These are phyloP conservation scores for Lathyrus sativus DNA, from an alignment of 306 rosid genomes.

Conservation along the genomic window DNA sequence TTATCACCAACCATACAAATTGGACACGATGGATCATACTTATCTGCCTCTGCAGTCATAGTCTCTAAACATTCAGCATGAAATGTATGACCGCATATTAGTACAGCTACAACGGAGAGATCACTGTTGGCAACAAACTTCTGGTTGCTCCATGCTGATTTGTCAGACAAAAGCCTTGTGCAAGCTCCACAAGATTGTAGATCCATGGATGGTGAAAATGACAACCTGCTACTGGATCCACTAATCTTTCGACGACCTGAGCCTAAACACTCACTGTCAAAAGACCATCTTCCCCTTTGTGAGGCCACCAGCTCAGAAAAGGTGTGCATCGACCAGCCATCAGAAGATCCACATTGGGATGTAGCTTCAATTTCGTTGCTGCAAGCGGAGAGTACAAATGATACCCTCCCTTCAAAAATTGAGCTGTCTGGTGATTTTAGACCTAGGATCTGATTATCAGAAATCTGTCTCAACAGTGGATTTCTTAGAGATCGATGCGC, in stretches of 20 bases:
- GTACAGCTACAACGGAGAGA: constrained; percentile 71
- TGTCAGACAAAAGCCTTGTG: constrained; percentile 66
- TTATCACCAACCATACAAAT: constrained; percentile 71
- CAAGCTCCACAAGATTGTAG: constrained; percentile 72
- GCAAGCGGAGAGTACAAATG: constrained; percentile 73
- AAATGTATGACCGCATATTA: constrained; percentile 75
- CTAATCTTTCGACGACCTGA: constrained; percentile 66
- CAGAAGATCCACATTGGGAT: constrained; percentile 83
- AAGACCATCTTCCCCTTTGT: constrained; percentile 90
- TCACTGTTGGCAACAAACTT: constrained; percentile 57
- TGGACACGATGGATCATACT: constrained; percentile 79
- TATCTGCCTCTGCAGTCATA: constrained; percentile 64
- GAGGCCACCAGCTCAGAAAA: constrained; percentile 95
- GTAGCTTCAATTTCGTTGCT: constrained; percentile 77
- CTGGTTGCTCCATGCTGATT: constrained; percentile 74
- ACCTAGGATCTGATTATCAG: constrained; percentile 72
- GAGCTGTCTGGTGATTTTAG: constrained; percentile 83
- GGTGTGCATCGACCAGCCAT: constrained; percentile 94
- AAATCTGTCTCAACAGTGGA: constrained; percentile 76
- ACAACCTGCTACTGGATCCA: constrained; percentile 78
- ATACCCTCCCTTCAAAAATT: constrained; percentile 78
- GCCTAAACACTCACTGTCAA: constrained; percentile 75
- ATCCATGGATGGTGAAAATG: constrained; percentile 78
- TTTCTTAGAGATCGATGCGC: constrained; percentile 76
- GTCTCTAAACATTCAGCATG: constrained; percentile 89